A percentile compares a stretch with the other conserved stretches of the same genome.
Conservation (phyloP, 2,329 filamentous ascomycete species). For the Paecilomyces formosus region DNA sequence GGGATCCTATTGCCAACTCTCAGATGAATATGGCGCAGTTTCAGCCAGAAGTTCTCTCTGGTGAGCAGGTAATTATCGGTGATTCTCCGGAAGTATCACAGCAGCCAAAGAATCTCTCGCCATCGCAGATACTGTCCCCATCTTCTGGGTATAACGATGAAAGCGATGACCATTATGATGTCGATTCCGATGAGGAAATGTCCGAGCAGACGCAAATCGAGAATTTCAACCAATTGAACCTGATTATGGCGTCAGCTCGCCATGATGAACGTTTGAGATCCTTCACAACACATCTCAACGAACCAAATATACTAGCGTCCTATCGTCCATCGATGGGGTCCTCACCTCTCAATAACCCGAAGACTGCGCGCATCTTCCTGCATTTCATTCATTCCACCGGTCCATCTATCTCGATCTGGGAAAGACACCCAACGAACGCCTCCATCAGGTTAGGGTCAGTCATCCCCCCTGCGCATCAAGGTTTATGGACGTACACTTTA, state of each 20-base stretch:
- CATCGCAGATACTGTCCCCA: not conserved
- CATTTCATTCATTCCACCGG: slow-evolving; percentile 89
- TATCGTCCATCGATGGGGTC: slow-evolving; percentile 60
- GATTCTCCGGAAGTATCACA: not conserved
- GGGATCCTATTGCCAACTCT: not conserved
- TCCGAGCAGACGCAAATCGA: slow-evolving; percentile 30
- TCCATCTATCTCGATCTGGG: slow-evolving; percentile 78
- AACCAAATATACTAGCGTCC: slow-evolving; percentile 49
- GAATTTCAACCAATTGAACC: slow-evolving; percentile 31
- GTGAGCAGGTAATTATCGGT: not conserved
- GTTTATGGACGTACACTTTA: slow-evolving; percentile 65
- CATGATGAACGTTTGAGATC: slow-evolving; percentile 41
- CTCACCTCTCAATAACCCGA: slow-evolving; percentile 70
- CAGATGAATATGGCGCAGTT: not conserved
- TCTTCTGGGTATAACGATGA: slow-evolving; percentile 38
- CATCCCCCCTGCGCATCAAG: slow-evolving; percentile 53
- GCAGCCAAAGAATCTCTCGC: not conserved
- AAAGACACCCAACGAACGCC: slow-evolving; percentile 70
- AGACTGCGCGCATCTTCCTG: slow-evolving; percentile 75
- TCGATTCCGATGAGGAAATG: slow-evolving; percentile 54
- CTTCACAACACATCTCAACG: slow-evolving; percentile 41
- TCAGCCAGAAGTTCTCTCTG: not conserved
- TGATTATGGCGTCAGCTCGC: slow-evolving; percentile 38
- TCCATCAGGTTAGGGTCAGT: slow-evolving; percentile 57
- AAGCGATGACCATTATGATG: slow-evolving; percentile 57